phyloP scores from a whole-genome alignment of 2,329 filamentous ascomycete genomes.

The Pseudofabraea citricarpa region DNA sequence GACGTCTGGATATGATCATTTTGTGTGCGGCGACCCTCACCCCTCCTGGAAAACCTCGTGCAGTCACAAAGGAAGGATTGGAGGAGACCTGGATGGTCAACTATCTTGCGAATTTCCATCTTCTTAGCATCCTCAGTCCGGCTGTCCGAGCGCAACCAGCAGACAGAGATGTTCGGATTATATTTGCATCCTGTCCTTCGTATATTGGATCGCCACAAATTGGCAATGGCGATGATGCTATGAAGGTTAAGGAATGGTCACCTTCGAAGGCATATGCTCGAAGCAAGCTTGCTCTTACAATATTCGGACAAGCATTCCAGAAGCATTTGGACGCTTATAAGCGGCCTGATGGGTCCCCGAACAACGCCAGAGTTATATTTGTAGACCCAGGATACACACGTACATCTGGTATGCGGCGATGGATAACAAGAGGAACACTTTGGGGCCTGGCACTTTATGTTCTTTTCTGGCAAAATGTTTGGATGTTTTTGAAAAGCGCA shows the following conservation, averaged over 20 bases:
- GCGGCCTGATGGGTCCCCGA: constrained; percentile 76
- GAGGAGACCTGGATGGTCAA: constrained; percentile 94
- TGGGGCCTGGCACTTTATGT: constrained; percentile 76
- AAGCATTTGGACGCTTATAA: constrained; percentile 84
- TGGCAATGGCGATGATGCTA: constrained; percentile 39
- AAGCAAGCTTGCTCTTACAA: constrained; percentile 76
- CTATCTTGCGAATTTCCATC: constrained; percentile 91
- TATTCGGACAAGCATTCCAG: constrained; percentile 86
- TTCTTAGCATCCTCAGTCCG: constrained; percentile 85
- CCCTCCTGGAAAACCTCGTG: constrained; percentile 56
- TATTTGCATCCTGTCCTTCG: constrained; percentile 81
- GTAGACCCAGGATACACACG: constrained; percentile 82
- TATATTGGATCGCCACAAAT: constrained; percentile 76
- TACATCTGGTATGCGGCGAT: constrained; percentile 82
- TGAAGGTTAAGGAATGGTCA: constrained; percentile 47
- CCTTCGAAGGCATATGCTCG: constrained; percentile 55
- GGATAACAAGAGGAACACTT: constrained; percentile 79
- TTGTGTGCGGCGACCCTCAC: constrained; percentile 79
- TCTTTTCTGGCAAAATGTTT: constrained; percentile 72
- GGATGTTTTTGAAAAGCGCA: constrained; percentile 83
- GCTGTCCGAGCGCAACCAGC: constrained; percentile 87
- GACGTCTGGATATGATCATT: constrained; percentile 85
- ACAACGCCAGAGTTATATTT: constrained; percentile 77
- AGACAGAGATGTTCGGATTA: constrained; percentile 85
- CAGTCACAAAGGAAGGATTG: constrained; percentile 69